Percentiles rank a stretch among this genome's conserved stretches.
Evolutionary conservation across 345 rosid genomes (phyloP).

Genomic region (Ricinus communis): DNA sequence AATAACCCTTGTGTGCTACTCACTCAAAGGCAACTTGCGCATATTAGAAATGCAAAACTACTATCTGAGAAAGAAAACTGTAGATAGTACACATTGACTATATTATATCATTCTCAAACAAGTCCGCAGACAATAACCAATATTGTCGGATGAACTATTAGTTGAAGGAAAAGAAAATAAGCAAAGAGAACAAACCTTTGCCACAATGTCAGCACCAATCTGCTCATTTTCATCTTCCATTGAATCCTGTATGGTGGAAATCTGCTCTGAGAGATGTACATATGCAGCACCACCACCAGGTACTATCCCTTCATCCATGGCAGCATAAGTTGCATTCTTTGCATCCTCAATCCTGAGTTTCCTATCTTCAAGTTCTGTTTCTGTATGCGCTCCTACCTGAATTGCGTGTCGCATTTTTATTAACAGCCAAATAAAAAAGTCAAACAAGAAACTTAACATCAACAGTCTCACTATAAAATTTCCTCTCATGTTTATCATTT

Average conservation of each 20-base stretch:
- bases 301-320: conserved; percentile 84
- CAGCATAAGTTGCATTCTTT: conserved; percentile 89
- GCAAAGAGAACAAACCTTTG: conserved; percentile 41
- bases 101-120: neutral
- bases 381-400: conserved; percentile 86
- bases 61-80: neutral
- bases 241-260: conserved; percentile 44
- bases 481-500: neutral
- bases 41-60: neutral
- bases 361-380: conserved; percentile 83
- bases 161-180: neutral
- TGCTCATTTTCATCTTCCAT: conserved; percentile 65
- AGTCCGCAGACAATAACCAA: too few relatives aligned
- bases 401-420: conserved; percentile 1
- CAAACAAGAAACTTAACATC: neutral
- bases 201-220: conserved; percentile 74
- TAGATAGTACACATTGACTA: neutral
- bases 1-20: neutral
- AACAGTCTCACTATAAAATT: neutral
- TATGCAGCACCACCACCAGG: conserved; percentile 95
- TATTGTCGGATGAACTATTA: too few relatives aligned
- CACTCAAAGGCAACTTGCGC: too few relatives aligned
- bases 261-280: conserved; percentile 64
- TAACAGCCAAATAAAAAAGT: conserved; percentile 3
- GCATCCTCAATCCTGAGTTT: conserved; percentile 91